Base-by-base conservation (phyloP, 202 grass and related monocot genomes). In the Digitaria exilis region DNA sequence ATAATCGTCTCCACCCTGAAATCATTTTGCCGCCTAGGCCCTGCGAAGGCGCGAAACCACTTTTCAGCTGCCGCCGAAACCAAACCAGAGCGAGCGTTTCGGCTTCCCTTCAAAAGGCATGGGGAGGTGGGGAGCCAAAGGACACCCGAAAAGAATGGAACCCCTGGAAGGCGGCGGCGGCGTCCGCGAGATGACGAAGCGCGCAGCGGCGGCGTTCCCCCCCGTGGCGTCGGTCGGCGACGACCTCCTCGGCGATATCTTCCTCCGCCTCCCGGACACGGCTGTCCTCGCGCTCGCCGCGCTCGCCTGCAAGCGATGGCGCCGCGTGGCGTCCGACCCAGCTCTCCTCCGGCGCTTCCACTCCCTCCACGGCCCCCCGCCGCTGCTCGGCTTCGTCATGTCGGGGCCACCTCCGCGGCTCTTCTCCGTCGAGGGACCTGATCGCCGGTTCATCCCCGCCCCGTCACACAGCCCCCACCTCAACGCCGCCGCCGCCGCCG, bases 291-390 rank as follows among this genome's bases (percentile, higher is more conserved):
- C 63, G n/a, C 24, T 28, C 26, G 73, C 82, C 29, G 64, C 64
- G n/a, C 51, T 84, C n/a, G 9, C 28, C 21, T 77, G 73, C 82
- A 84, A 69, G 73, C 75, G 63, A 39, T 84, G 73, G 73, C 21
- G n/a, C 21, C 65, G 64, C 66, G 52, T 77, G 55, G 82, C 41
- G 15, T 61, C n/a, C 6, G 9, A 58, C 42, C 82, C 74, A 0
- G 54, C 41, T 15, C 55, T 85, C 21, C 55, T 61, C 29, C 65
- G 21, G 2, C 65, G 65, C 37, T 69, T 44, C 65, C 65, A 69
- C 65, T 69, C 65, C 39, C 39, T 44, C 21, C 65, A 44, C 39
- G n/a, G 5, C 1, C 21, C n/a, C 0, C 65, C 65, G n/a, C 65
- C 48, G 48, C 48, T 69, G 37, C 65, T 69, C n/a, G 65, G 65